phyloP scores from a whole-genome alignment of 2,329 filamentous ascomycete genomes.

The Aspergillus flavus region DNA sequence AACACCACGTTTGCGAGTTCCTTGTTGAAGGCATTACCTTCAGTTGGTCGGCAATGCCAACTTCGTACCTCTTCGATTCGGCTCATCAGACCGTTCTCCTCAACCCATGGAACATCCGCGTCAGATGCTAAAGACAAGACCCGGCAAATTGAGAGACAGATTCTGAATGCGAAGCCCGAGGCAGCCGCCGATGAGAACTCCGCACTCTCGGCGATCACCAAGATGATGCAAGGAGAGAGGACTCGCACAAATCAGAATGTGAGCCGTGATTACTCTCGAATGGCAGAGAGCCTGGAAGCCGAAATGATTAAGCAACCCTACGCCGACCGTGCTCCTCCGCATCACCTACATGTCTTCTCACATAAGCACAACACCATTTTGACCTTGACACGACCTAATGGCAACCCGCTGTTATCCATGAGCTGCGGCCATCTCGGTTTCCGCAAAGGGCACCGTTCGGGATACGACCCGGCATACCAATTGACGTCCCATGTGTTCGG shows the following conservation, averaged over 20 bases:
- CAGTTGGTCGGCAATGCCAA: slow-evolving; percentile 32
- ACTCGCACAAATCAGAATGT: slow-evolving; percentile 22
- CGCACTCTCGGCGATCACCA: slow-evolving; percentile 33
- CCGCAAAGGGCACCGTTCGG: slow-evolving; percentile 74
- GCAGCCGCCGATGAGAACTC: slow-evolving; percentile 23
- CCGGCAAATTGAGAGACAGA: slow-evolving; percentile 32
- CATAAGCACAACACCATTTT: slow-evolving; percentile 96
- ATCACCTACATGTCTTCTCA: slow-evolving; percentile 83
- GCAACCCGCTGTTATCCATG: slow-evolving; percentile 76
- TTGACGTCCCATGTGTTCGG: slow-evolving; percentile 80
- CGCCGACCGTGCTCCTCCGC: slow-evolving; percentile 54
- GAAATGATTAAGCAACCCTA: slow-evolving; percentile 40
- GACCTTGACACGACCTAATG: slow-evolving; percentile 81
- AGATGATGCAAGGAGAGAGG: slow-evolving; percentile 34
- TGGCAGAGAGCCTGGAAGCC: slow-evolving; percentile 38
- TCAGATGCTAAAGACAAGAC: slow-evolving; percentile 22
- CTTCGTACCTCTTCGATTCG: slow-evolving; percentile 22
- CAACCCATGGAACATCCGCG: slow-evolving; percentile 26
- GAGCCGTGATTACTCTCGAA: slow-evolving; percentile 32
- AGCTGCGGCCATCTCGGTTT: slow-evolving; percentile 91
- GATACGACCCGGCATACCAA: slow-evolving; percentile 92
- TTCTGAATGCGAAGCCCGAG: slow-evolving; percentile 27
- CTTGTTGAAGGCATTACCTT: slow-evolving; percentile 35
- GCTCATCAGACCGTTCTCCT: slow-evolving; percentile 38
- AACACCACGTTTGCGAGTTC: slow-evolving; percentile 35